phyloP scores from a whole-genome alignment of 2,329 filamentous ascomycete species.

The Colletotrichum scovillei region DNA sequence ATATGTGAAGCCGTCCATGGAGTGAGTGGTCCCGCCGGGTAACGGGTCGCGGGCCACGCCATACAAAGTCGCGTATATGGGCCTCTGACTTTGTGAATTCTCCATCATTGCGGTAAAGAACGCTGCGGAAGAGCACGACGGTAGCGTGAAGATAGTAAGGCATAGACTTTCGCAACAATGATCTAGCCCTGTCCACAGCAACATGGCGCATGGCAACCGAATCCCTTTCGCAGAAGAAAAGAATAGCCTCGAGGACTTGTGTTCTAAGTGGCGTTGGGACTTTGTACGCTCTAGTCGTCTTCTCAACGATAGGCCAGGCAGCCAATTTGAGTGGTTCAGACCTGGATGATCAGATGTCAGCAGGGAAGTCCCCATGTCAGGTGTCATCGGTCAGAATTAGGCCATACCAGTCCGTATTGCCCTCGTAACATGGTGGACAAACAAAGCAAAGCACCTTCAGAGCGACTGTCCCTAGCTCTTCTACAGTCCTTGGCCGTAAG shows the following conservation, averaged over 20 bases:
- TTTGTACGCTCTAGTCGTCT: conserved; percentile 24
- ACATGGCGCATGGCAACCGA: conserved; percentile 39
- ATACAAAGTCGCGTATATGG: conserved; percentile 41
- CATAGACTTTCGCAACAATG: conserved; percentile 42
- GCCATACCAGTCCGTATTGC: conserved; percentile 44
- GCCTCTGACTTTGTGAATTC: conserved; percentile 41
- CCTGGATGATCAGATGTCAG: conserved; percentile 37
- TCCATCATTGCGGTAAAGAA: conserved; percentile 42
- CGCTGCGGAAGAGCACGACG: conserved; percentile 45
- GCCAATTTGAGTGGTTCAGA: conserved; percentile 39
- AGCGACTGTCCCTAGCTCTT: conserved; percentile 38
- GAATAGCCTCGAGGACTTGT: conserved; percentile 41
- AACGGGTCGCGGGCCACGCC: conserved; percentile 19
- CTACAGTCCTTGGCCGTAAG: conserved; percentile 28
- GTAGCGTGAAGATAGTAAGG: conserved; percentile 47
- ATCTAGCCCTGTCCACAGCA: conserved; percentile 41
- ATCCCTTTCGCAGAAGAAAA: conserved; percentile 47
- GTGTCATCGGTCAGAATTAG: not conserved
- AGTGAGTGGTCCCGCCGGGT: conserved; percentile 45
- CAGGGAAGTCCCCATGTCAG: accelerated
- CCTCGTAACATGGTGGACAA: conserved; percentile 47
- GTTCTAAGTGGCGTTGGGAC: conserved; percentile 34
- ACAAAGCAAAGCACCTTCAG: conserved; percentile 43
- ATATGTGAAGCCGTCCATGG: conserved; percentile 46
- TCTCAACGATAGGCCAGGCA: conserved; percentile 43